Base-by-base conservation (phyloP, 2,329 filamentous ascomycete genomes). In the Rhynchosporium secalis region DNA sequence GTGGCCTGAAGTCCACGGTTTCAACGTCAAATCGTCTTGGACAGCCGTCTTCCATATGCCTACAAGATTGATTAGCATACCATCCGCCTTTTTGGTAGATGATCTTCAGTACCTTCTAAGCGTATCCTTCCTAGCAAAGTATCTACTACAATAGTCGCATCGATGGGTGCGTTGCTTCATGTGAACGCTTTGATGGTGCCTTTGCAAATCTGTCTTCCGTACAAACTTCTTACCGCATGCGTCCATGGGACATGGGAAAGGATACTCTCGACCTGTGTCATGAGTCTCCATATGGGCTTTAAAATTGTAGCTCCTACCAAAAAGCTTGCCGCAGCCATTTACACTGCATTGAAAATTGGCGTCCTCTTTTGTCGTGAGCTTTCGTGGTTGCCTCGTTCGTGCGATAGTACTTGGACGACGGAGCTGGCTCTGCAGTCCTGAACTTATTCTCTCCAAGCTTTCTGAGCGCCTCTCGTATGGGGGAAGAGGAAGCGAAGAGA, bases 261-360 rank as follows among this genome's bases (percentile, higher is more conserved):
- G 86, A 70, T 90, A 90, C 70, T 85, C 84, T 61, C 89, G 82
- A 63, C 84, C 82, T 13, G 90, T 86, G 72, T 95, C 86, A 72
- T 96, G 92, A 0, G 87, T 93, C 72, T 93, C 88, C 81, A 93
- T 83, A 74, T 96, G 92, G 36, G 91, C 89, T 72, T 90, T 92
- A 77, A 88, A 91, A 76, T 96, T 96, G 78, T 94, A 96, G 70
- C 86, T 88, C 65, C 92, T 82, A 67, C 90, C 91, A 74, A 96
- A 96, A 15, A 88, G 83, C 74, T 89, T 91, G 6, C 88, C 87
- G 72, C 92, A 96, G 1, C 86, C 80, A 62, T 86, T 81, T 41
- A 86, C 79, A 60, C 81, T 79, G 72, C 92, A 96, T 66, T 84
- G 81, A 75, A 85, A 89, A 69, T 86, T 90, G 60, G 88, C 89